Conservation (phyloP, 2,329 filamentous ascomycete genomes). For the Diaporthe ilicicola region DNA sequence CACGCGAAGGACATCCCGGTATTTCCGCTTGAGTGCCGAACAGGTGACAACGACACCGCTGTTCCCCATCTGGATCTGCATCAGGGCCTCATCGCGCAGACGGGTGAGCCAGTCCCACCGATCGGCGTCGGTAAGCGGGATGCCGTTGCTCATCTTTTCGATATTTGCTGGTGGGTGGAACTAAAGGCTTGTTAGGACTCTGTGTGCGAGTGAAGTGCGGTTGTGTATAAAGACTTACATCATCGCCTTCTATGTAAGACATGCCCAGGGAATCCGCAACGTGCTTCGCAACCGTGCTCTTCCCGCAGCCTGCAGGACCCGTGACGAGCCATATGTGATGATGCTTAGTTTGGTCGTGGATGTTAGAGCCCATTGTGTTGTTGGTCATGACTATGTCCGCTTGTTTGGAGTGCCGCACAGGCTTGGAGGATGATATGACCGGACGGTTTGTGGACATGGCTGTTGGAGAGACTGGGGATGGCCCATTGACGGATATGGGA, state of each 20-base stretch:
- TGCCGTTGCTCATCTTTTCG: slow-evolving; percentile 88
- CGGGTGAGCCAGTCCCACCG: slow-evolving; percentile 96
- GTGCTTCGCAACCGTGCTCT: slow-evolving; percentile 76
- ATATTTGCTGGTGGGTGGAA: slow-evolving; percentile 83
- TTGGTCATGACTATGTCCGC: slow-evolving; percentile 42
- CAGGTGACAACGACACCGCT: slow-evolving; percentile 92
- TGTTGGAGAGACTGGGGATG: slow-evolving; percentile 40
- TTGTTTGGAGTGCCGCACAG: slow-evolving; percentile 35
- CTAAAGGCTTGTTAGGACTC: slow-evolving; percentile 47
- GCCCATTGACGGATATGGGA: slow-evolving; percentile 54
- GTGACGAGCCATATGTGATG: slow-evolving; percentile 85
- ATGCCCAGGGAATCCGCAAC: slow-evolving; percentile 69
- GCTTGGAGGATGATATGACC: slow-evolving; percentile 42
- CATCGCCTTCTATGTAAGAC: slow-evolving; percentile 81
- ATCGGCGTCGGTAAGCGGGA: slow-evolving; percentile 89
- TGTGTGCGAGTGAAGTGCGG: not conserved
- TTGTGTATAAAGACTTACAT: slow-evolving; percentile 60
- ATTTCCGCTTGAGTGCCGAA: slow-evolving; percentile 95
- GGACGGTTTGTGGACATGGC: slow-evolving; percentile 39
- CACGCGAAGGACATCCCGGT: slow-evolving; percentile 89
- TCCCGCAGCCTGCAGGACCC: slow-evolving; percentile 81
- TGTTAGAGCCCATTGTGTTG: slow-evolving; percentile 40
- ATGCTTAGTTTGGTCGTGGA: slow-evolving; percentile 43
- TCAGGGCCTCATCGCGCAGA: slow-evolving; percentile 74
- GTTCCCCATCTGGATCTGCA: slow-evolving; percentile 62